phyloP scores from a whole-genome alignment of 208 protist species.

The Porcisia deanei region DNA sequence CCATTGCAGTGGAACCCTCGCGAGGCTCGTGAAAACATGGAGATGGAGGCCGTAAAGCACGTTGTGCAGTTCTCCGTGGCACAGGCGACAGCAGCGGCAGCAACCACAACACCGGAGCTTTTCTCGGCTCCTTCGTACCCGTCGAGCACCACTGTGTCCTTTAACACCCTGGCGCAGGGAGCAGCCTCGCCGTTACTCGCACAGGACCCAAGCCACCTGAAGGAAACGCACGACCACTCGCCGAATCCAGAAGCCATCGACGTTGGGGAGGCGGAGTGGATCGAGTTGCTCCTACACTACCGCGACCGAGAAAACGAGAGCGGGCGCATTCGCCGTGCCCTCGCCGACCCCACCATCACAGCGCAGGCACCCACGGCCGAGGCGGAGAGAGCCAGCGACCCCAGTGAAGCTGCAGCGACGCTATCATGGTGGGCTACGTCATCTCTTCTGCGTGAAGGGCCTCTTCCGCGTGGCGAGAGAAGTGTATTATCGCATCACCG shows the following conservation, averaged over 20 bases:
- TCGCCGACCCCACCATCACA: not conserved
- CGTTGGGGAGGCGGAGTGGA: conserved; percentile 24
- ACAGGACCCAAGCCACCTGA: not conserved
- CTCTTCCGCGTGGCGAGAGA: not conserved
- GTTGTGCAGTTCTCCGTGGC: conserved; percentile 17
- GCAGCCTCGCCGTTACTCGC: not conserved
- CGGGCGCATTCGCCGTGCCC: conserved; percentile 12
- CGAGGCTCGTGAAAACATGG: conserved; percentile 19
- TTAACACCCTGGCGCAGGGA: not conserved
- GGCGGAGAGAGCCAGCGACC: not conserved
- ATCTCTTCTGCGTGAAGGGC: conserved; percentile 12
- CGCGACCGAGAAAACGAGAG: conserved; percentile 43
- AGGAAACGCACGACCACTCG: not conserved
- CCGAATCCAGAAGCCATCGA: not conserved
- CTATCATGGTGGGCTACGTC: conserved; percentile 28
- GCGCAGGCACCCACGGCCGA: not conserved
- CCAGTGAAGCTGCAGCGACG: not conserved
- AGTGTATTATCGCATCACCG: not conserved
- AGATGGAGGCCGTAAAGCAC: conserved; percentile 19
- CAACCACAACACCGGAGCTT: not conserved
- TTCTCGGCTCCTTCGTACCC: not conserved
- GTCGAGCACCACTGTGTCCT: not conserved
- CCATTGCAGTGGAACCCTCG: conserved; percentile 35
- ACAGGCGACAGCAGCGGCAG: conserved; percentile 6
- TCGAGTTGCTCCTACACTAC: conserved; percentile 36